Conservation (phyloP, 2,329 filamentous ascomycete species). For the Aureobasidium lini region DNA sequence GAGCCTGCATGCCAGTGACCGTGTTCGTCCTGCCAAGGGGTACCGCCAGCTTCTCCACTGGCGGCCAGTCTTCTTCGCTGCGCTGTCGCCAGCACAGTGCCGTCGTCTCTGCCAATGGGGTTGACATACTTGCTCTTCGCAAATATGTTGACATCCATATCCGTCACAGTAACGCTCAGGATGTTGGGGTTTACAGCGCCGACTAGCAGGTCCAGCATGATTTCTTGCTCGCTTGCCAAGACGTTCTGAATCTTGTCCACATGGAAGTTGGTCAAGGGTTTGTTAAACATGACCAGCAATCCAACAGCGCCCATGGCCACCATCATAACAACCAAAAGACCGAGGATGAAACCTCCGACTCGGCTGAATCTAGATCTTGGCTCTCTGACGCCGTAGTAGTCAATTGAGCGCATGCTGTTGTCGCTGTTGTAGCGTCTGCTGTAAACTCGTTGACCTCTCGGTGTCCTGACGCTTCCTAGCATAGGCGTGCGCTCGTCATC, state of each 20-base stretch:
- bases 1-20: constrained; percentile 17
- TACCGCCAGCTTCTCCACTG: background rate
- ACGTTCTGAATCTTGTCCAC: constrained; percentile 81
- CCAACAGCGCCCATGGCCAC: constrained; percentile 78
- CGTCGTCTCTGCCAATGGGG: constrained; percentile 2
- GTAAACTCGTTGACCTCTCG: constrained; percentile 42
- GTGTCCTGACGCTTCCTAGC: constrained; percentile 57
- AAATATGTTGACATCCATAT: constrained; percentile 87
- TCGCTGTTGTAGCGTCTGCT: constrained; percentile 47
- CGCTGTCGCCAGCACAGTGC: background rate
- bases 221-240: constrained; percentile 84
- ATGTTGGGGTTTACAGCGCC: constrained; percentile 89
- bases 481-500: constrained; percentile 81
- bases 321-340: constrained; percentile 73
- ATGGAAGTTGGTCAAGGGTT: constrained; percentile 71
- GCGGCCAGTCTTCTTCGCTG: background rate
- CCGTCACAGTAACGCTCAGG: constrained; percentile 75
- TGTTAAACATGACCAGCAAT: constrained; percentile 86
- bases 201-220: constrained; percentile 89
- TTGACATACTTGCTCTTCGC: constrained; percentile 87
- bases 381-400: constrained; percentile 22
- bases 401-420: constrained; percentile 44
- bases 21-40: constrained; percentile 16
- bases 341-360: constrained; percentile 77
- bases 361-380: constrained; percentile 31